A percentile compares a stretch with the other conserved stretches of the same genome.
phyloP scores from a whole-genome alignment of 2,329 filamentous ascomycete genomes.

The Xylaria sp. region DNA sequence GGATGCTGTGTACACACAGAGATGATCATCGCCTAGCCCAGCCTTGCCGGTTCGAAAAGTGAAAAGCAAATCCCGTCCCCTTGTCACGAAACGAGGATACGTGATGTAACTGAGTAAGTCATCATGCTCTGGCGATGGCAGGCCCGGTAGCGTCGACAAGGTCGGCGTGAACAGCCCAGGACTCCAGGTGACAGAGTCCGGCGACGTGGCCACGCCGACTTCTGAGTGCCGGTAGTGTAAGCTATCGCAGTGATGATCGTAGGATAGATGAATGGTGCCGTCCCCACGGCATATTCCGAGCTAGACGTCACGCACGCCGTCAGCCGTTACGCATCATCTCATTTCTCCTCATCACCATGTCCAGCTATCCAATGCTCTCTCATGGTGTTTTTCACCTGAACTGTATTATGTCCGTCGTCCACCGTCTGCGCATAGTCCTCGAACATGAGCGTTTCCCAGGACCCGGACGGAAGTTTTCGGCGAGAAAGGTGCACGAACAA shows the following conservation, averaged over 20 bases:
- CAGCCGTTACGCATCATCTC: conserved; percentile 1
- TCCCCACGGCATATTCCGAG: conserved; percentile 45
- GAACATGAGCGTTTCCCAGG: conserved; percentile 44
- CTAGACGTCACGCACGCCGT: conserved; percentile 17
- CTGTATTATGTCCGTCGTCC: conserved; percentile 49
- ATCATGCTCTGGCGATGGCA: conserved; percentile 23
- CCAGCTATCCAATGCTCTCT: neutral
- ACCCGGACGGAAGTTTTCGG: conserved; percentile 36
- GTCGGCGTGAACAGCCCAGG: conserved; percentile 36
- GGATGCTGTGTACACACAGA: conserved; percentile 39
- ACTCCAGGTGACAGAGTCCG: conserved; percentile 31
- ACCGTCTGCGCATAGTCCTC: conserved; percentile 45
- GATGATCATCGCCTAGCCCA: conserved; percentile 44
- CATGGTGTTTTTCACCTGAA: conserved; percentile 35
- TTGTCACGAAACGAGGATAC: conserved; percentile 44
- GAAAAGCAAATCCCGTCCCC: conserved; percentile 38
- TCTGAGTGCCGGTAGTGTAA: conserved; percentile 37
- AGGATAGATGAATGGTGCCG: conserved; percentile 49
- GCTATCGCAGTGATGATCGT: conserved; percentile 46
- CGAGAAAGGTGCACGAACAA: conserved; percentile 43
- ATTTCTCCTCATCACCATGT: neutral
- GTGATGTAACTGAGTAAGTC: conserved; percentile 38
- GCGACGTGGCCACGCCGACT: conserved; percentile 31
- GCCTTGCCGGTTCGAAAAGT: conserved; percentile 48
- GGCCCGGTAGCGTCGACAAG: conserved; percentile 34